phyloP scores from a whole-genome alignment of 495 filamentous ascomycete genomes.

The Lophiotrema nucula region DNA sequence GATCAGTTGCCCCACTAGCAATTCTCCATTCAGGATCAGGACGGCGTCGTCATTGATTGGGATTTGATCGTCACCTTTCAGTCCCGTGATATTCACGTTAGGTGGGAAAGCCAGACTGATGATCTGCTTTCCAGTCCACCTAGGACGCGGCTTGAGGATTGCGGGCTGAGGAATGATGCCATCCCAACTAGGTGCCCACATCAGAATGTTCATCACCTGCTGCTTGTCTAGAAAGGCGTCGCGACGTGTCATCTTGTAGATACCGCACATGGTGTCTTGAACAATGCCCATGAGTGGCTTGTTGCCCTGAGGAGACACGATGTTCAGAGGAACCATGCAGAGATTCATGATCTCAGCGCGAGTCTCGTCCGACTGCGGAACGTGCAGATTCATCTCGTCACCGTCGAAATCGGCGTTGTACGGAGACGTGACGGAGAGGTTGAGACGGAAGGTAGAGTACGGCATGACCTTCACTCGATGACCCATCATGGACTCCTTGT shows the following conservation, averaged over 20 bases:
- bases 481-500: conserved; percentile 99
- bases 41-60: conserved; percentile 73
- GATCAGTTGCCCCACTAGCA: conserved; percentile 83
- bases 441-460: conserved; percentile 95
- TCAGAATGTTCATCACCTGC: conserved; percentile 88
- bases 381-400: conserved; percentile 99
- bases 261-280: conserved; percentile 92
- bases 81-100: conserved; percentile 75
- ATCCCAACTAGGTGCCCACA: conserved; percentile 98
- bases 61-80: conserved; percentile 54
- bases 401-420: conserved; percentile 99
- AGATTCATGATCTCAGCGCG: conserved; percentile 89
- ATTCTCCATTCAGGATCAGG: conserved; percentile 78
- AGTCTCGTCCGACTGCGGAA: conserved; percentile 94
- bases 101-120: conserved; percentile 87
- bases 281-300: conserved; percentile 99
- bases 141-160: conserved; percentile 83
- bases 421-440: conserved; percentile 93
- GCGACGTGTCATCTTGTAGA: conserved; percentile 92
- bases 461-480: conserved; percentile 97
- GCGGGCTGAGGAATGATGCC: conserved; percentile 87
- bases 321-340: conserved; percentile 94
- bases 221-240: conserved; percentile 89
- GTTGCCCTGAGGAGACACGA: conserved; percentile 97
- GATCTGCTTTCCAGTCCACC: conserved; percentile 99